phyloP scores from a whole-genome alignment of 1,284 basidiomycete genomes.

The Fomes fomentarius region DNA sequence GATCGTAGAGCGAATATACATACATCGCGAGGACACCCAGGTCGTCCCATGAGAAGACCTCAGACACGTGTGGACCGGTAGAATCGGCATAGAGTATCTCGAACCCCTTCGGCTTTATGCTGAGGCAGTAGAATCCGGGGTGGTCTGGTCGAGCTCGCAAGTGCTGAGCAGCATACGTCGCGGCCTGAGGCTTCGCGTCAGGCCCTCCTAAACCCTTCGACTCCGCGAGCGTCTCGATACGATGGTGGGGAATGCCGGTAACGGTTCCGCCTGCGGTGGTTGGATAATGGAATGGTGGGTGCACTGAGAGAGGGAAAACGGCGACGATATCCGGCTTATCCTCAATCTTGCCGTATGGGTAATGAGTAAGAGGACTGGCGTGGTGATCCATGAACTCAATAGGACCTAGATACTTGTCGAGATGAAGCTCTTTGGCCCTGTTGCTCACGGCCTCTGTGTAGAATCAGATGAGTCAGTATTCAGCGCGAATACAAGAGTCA shows the following conservation, averaged over 20 bases:
- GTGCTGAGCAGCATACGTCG: neutral
- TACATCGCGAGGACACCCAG: neutral
- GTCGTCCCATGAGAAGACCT: neutral
- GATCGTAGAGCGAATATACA: constrained; percentile 14
- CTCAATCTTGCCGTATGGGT: neutral
- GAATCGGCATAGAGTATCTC: constrained; percentile 7
- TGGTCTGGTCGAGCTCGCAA: constrained; percentile 8
- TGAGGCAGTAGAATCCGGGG: constrained; percentile 1
- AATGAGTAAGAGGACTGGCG: neutral
- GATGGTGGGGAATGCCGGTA: neutral
- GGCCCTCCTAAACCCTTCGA: neutral
- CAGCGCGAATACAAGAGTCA: neutral
- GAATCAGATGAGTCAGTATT: neutral
- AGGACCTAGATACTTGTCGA: neutral
- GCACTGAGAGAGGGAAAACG: too few relatives aligned
- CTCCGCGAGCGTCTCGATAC: neutral
- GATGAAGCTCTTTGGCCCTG: neutral
- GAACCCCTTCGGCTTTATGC: neutral
- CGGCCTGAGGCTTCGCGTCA: neutral
- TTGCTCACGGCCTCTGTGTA: too few relatives aligned
- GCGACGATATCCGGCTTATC: neutral
- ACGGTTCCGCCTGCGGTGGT: too few relatives aligned
- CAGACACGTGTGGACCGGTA: neutral
- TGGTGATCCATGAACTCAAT: constrained; percentile 11
- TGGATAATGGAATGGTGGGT: too few relatives aligned